Conservation (phyloP, 2,329 filamentous ascomycete genomes). For the Cladosporium austrohemisphaericum region DNA sequence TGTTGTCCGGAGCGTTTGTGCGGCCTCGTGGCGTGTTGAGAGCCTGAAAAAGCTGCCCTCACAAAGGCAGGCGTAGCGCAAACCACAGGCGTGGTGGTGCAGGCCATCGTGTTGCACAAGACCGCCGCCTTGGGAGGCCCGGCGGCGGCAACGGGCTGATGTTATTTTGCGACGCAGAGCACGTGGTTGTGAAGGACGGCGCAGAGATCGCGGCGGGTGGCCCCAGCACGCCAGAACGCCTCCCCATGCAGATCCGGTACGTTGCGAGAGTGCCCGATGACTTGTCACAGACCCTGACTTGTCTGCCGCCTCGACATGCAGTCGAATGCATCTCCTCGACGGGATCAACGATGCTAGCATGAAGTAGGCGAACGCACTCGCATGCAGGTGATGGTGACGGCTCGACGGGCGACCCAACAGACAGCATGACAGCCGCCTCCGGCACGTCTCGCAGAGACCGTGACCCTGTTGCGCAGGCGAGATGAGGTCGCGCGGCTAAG, state of each 20-base stretch:
- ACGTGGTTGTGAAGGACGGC: constrained; percentile 12
- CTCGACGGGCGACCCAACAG: constrained; percentile 6
- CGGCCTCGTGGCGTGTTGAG: constrained; percentile 13
- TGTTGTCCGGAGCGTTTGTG: constrained; percentile 14
- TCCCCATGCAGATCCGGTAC: constrained; percentile 12
- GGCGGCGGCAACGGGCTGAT: background rate
- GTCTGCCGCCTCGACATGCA: no score
- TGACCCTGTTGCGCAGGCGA: constrained; percentile 19
- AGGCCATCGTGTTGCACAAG: constrained; percentile 1
- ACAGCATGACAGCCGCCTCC: constrained; percentile 13
- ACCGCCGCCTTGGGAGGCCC: background rate
- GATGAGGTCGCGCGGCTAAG: constrained; percentile 19
- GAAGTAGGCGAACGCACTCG: background rate
- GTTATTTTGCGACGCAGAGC: background rate
- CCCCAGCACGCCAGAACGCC: constrained; percentile 12
- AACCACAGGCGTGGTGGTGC: background rate
- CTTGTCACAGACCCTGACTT: no score
- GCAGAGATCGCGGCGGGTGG: constrained; percentile 1
- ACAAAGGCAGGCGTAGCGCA: background rate
- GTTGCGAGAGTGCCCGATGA: no score
- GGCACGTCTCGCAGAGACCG: constrained; percentile 18
- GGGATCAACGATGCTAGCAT: background rate
- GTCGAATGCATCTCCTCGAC: background rate
- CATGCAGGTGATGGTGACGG: constrained; percentile 12
- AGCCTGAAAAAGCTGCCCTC: background rate